Conservation (phyloP, 176 grass and related monocot species). For the Saccharum officinarum region DNA sequence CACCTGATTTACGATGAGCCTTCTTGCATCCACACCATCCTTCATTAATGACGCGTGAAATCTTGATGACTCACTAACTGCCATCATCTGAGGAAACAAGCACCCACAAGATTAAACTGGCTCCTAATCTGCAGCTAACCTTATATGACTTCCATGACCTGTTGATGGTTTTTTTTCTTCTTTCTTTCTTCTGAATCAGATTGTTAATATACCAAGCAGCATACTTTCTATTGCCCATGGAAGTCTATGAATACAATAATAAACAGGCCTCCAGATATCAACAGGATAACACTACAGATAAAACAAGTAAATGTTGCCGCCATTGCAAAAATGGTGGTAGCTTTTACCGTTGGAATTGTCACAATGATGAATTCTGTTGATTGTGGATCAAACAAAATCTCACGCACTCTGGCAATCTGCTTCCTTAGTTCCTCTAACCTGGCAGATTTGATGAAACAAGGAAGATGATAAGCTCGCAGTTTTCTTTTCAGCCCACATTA, state of each 20-base stretch:
- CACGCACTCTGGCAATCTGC: neutral
- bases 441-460: conserved; percentile 1
- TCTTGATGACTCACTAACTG: conserved; percentile 51
- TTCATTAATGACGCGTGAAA: conserved; percentile 52
- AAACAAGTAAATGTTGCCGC: conserved; percentile 3
- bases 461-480: conserved; percentile 16
- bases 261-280: neutral
- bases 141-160: neutral
- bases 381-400: conserved; percentile 21
- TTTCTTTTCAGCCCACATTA: conserved; percentile 1
- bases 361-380: conserved; percentile 39
- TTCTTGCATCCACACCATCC: conserved; percentile 39
- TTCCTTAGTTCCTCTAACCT: conserved; percentile 1
- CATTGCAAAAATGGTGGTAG: neutral
- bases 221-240: neutral
- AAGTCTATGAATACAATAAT: neutral
- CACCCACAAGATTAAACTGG: neutral
- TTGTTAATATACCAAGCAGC: neutral
- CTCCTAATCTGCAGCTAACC: neutral
- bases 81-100: conserved; percentile 48
- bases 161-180: neutral
- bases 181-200: neutral
- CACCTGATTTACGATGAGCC: conserved; percentile 54
- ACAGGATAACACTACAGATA: neutral
- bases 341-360: conserved; percentile 36